Base-by-base conservation (phyloP, 306 rosid genomes). In the Cercis canadensis region DNA sequence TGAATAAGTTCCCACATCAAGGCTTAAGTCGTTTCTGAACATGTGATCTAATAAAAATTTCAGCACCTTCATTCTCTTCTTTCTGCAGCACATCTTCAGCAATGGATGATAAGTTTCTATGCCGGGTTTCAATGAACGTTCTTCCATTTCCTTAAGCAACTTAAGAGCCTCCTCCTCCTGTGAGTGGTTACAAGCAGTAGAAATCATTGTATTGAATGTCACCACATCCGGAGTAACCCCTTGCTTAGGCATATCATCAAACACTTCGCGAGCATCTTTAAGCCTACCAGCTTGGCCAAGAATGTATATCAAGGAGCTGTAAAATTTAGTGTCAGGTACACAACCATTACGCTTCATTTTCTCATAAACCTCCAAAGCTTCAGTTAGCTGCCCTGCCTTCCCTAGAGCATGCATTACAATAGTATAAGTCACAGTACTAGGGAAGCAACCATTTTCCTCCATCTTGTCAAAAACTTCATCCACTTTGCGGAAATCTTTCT, bases 21-120 rank as follows among this genome's bases (percentile, higher is more conserved):
- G 84, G 57, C 95, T 79, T 1, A 90, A 19, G 64, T 89, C 81
- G 31, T 87, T 89, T 65, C 63, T 83, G 11, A 89, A 81, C 98
- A 94, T 94, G 76, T 90, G 97, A 50, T 81, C 87, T 57, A 87
- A 72, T 67, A 94, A 73, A 81, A 94, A 81, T 65, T 72, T 65
- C 36, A 90, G 86, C 85, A 94, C 83, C 83, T 84, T 90, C 90
- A 89, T 89, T 69, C 96, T 87, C 80, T 87, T 94, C 89, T 84
- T 89, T 43, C 58, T 86, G 79, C 92, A 83, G 78, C 89, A 90
- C 89, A 94, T 84, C 88, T 89, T 94, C 78, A 94, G 62, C 80
- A 94, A 81, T 0, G 95, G 92, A 67, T 84, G 86, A 50, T 94
- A 94, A 14, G 97, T 94, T 77, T 72, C 66, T 7, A 86, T 44